These are phyloP conservation scores for Obba rivulosa DNA, from an alignment of 768 basidiomycete genomes.

Conservation along the genomic window DNA sequence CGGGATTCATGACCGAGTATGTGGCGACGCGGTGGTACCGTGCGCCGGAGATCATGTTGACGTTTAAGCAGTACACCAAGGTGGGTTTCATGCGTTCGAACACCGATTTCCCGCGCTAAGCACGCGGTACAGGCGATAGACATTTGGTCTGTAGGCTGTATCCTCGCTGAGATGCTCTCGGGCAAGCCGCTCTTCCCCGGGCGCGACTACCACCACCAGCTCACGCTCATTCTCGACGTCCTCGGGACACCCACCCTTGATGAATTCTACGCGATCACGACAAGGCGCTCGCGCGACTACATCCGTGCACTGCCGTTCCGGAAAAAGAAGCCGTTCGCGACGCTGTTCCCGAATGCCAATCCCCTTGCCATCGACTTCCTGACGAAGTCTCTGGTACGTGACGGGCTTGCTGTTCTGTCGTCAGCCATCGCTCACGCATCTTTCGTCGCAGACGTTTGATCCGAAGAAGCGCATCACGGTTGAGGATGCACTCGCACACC, in stretches of 20 bases:
- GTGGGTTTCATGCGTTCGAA: slow-evolving; percentile 26
- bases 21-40: slow-evolving; percentile 99
- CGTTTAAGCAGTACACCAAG: slow-evolving; percentile 98
- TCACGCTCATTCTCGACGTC: slow-evolving; percentile 92
- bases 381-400: slow-evolving; percentile 69
- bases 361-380: slow-evolving; percentile 73
- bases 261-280: slow-evolving; percentile 96
- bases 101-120: slow-evolving; percentile 8
- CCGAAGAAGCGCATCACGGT: slow-evolving; percentile 96
- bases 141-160: slow-evolving; percentile 84
- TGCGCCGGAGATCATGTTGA: slow-evolving; percentile 99
- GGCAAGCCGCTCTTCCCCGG: slow-evolving; percentile 97
- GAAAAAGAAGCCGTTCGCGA: slow-evolving; percentile 76
- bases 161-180: slow-evolving; percentile 97
- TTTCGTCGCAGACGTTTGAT: slow-evolving; percentile 73
- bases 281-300: slow-evolving; percentile 88
- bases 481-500: slow-evolving; percentile 91
- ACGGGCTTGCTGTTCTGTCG: background rate
- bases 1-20: slow-evolving; percentile 89
- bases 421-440: background rate
- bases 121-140: slow-evolving; percentile 59
- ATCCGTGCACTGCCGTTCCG: slow-evolving; percentile 92
- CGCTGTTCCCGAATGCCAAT: slow-evolving; percentile 88
- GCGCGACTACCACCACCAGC: slow-evolving; percentile 95
- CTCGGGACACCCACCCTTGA: slow-evolving; percentile 96